Base-by-base conservation (phyloP, 208 protist species). In the Zelonia costaricensis region DNA sequence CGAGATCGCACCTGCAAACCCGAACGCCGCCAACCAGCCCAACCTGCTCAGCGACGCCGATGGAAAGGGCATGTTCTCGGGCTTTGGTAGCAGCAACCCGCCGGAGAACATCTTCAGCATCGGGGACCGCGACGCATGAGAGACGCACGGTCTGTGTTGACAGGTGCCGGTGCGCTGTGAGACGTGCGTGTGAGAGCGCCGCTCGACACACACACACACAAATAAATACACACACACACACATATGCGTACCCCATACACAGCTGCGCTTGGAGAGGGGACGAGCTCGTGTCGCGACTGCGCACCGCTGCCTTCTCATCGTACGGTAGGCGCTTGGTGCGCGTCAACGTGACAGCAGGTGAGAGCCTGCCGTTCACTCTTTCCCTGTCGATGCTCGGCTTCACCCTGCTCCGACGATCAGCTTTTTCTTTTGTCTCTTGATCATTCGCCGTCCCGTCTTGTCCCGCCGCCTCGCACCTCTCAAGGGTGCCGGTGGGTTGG, bases 61-160 rank as follows among this genome's bases (percentile, higher is more conserved):
- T 12, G 78, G 47, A 13, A 68, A 85, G 57, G 78, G 78, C 33
- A 63, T 79, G 35, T 72, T 81, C 45, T 85, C 78, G 43, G 69
- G 69, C 10, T 74, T 81, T 51, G 75, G 72, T 31, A 81, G 58
- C 44, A 72, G 58, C 49, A 65, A 67, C 48, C 55, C 59, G 22
- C 46, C 62, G 1, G 56, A 80, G 36, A 76, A 85, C 44, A 78
- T 85, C 44, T 68, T 78, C 54, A 85, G 78, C 44, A 69, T 85
- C 30, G 74, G 69, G 22, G 65, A 76, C 38, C 63, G 47, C 38
- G 71, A 68, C 23, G 42, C 46, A 25, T 68, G 54, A 46, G 15
- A 25, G 25, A 25, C 44, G 33, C 43, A 51, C 42, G n/a, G 20
- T 39, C 7, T 51, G 36, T 52, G 20, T 25, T 22, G 31, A 27